Base-by-base conservation (phyloP, 352 stramenopile species). In the Achlya hypogyna region DNA sequence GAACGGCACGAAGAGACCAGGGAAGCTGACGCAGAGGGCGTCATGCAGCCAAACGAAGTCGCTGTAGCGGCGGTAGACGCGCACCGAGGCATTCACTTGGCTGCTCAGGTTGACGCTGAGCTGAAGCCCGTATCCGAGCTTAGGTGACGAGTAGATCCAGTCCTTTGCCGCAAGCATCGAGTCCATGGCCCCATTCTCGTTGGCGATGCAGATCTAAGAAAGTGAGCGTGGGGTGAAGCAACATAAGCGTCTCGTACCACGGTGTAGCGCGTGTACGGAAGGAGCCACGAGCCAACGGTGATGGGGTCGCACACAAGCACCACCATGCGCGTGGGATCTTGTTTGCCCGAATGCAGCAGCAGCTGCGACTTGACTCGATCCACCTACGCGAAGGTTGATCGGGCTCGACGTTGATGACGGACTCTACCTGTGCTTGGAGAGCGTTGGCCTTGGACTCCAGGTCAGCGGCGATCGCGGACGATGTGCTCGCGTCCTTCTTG, bases 1-100 rank as follows among this genome's bases (percentile, higher is more conserved):
- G 20, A 75, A 86, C 23, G 84, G 84, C 14, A 93, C 81, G 32
- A 93, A 71, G 27, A 89, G 76, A 52, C 86, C 88, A 22, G 84
- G 84, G 47, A 87, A 91, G n/a, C 79, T 71, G 43, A 76, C 77
- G 43, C 78, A 72, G 12, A 93, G 64, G 56, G 88, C 78, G 18
- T 75, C 72, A 62, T 91, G 81, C 38, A 93, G 74, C 84, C 84
- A 93, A 53, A 91, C 73, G 78, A 93, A 93, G 71, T 93, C 84
- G 62, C 82, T 91, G 75, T 91, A 93, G 5, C 84, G 82, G 22
- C 84, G 82, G 59, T 93, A 93, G 4, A 93, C 84, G 42, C 89
- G 89, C 40, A 93, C 84, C 1, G 78, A 91, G 1, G 82, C 84
- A 63, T 78, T 86, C 0, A 78, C 8, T 38, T 31, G 49, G 78